Evolutionary conservation across 2,329 filamentous ascomycete genomes (phyloP).

Genomic region (Fusarium illudens): DNA sequence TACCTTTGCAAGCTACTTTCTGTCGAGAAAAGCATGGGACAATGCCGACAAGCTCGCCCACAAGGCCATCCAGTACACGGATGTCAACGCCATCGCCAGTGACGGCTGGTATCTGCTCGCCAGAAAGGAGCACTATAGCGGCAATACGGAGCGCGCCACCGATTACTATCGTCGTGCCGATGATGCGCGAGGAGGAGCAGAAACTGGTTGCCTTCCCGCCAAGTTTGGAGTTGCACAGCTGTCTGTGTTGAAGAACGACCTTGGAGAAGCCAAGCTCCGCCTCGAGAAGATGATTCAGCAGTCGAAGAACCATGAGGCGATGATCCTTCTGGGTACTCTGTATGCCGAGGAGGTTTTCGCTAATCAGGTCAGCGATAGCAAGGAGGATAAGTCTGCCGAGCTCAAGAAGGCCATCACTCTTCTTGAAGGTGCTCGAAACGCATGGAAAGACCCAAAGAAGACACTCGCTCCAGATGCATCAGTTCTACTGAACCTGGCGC

Average conservation of each 20-base stretch:
- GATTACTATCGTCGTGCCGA: conserved; percentile 93
- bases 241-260: conserved; percentile 82
- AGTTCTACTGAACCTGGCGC: conserved; percentile 89
- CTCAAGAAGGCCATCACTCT: conserved; percentile 86
- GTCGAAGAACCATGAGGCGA: conserved; percentile 83
- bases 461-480: conserved; percentile 82
- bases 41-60: conserved; percentile 88
- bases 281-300: conserved; percentile 94
- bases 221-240: conserved; percentile 95
- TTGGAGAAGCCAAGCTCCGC: conserved; percentile 90
- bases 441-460: conserved; percentile 94
- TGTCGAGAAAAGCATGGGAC: conserved; percentile 79
- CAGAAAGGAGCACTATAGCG: conserved; percentile 86
- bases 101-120: conserved; percentile 97
- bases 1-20: conserved; percentile 89
- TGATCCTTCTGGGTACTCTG: conserved; percentile 88
- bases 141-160: conserved; percentile 76
- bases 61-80: conserved; percentile 93
- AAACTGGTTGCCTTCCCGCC: conserved; percentile 89
- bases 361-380: conserved; percentile 73
- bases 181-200: conserved; percentile 88
- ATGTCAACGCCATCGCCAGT: conserved; percentile 95
- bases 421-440: conserved; percentile 82
- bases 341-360: conserved; percentile 95
- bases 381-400: conserved; percentile 88